phyloP scores from a whole-genome alignment of 768 basidiomycete genomes.

The Panaeolus cyanescens region DNA sequence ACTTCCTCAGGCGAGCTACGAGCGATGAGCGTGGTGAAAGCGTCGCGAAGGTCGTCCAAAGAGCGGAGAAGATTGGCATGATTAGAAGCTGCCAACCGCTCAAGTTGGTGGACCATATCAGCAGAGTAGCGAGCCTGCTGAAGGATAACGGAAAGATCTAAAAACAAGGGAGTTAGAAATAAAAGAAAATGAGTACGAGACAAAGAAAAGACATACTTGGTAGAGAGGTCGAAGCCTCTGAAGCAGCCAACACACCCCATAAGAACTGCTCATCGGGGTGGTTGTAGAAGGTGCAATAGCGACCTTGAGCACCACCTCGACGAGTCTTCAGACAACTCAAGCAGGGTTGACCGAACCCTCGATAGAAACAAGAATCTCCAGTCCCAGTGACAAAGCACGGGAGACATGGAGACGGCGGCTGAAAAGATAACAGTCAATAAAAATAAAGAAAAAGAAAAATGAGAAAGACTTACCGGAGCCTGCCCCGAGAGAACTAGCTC shows the following conservation, averaged over 20 bases:
- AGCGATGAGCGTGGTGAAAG: background rate
- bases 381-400: background rate
- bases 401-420: too few species aligned
- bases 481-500: too few species aligned
- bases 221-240: background rate
- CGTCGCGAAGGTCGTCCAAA: background rate
- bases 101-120: background rate
- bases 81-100: background rate
- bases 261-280: background rate
- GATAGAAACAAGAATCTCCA: background rate
- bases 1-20: background rate
- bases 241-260: background rate
- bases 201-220: background rate
- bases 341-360: background rate
- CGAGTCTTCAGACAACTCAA: background rate
- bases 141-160: background rate
- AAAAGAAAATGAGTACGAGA: background rate
- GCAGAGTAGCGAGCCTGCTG: background rate
- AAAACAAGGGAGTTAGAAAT: background rate
- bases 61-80: background rate
- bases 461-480: too few species aligned
- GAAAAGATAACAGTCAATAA: too few species aligned
- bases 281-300: background rate
- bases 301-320: background rate
- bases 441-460: too few species aligned